Percentiles rank a stretch among this genome's conserved stretches.
These are phyloP conservation scores for Apocynum venetum DNA, from an alignment of 257 asterid genomes.

Conservation along the genomic window DNA sequence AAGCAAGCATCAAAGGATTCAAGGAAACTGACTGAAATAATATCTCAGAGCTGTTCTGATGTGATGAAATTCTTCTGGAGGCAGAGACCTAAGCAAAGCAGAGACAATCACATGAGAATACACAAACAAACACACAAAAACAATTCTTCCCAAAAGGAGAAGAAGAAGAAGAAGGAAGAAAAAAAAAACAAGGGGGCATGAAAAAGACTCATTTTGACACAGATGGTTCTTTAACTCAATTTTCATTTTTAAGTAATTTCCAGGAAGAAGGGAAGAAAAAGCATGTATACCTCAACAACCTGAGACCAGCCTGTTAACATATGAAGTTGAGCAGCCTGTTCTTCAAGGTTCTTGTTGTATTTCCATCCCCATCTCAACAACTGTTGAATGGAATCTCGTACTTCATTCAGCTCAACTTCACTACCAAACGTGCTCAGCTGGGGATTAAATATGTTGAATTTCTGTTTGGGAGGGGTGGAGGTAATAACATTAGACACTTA, in stretches of 20 bases:
- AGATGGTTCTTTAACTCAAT: background rate
- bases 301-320: conserved; percentile 96
- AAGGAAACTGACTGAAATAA: conserved; percentile 68
- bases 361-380: conserved; percentile 94
- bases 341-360: conserved; percentile 92
- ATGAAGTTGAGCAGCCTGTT: conserved; percentile 97
- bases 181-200: no score
- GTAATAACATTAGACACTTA: background rate
- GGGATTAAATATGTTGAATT: conserved; percentile 53
- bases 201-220: background rate
- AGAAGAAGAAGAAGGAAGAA: no score
- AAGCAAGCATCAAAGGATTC: conserved; percentile 6
- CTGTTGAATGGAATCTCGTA: conserved; percentile 75
- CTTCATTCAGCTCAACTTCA: conserved; percentile 81
- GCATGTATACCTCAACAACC: conserved; percentile 66
- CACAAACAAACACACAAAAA: background rate
- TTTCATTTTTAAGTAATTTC: background rate
- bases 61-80: conserved; percentile 69
- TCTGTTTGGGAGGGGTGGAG: conserved; percentile 34
- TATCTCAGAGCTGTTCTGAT: conserved; percentile 65
- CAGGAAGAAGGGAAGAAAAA: background rate
- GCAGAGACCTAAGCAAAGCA: conserved; percentile 59
- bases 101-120: conserved; percentile 13
- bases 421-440: conserved; percentile 50
- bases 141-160: background rate